Percentiles rank a stretch among this genome's conserved stretches.
These are phyloP conservation scores for Discostella stelligeroides DNA, from an alignment of 108 stramenopile species.

Conservation along the genomic window DNA sequence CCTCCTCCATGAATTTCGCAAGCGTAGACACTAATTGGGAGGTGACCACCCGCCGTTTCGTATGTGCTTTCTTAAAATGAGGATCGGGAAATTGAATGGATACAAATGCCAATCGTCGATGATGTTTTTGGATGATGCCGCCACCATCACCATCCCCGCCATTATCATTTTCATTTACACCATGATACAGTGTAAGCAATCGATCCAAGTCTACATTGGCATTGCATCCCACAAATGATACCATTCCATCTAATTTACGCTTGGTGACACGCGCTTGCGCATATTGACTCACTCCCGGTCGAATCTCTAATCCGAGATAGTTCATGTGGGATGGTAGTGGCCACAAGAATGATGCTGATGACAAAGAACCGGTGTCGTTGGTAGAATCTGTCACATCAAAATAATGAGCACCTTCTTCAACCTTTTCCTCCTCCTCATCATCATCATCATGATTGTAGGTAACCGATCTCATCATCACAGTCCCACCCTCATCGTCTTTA, in stretches of 20 bases:
- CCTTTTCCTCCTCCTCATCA: background rate
- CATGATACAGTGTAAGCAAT: slow-evolving; percentile 57
- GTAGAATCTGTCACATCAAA: no score
- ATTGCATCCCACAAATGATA: slow-evolving; percentile 87
- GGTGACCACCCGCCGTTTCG: slow-evolving; percentile 85
- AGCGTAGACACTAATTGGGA: slow-evolving; percentile 65
- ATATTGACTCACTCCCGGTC: slow-evolving; percentile 73
- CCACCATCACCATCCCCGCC: background rate
- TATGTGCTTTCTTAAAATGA: slow-evolving; percentile 80
- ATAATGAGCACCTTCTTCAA: background rate
- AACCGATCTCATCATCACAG: background rate
- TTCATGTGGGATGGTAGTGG: slow-evolving; percentile 54
- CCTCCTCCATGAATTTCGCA: slow-evolving; percentile 62
- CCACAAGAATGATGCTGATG: background rate
- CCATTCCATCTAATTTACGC: slow-evolving; percentile 50
- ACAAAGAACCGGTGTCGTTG: background rate
- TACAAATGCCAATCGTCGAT: slow-evolving; percentile 52
- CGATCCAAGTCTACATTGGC: slow-evolving; percentile 90
- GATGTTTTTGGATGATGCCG: slow-evolving; percentile 17
- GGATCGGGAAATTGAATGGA: slow-evolving; percentile 93
- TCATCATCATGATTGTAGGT: background rate
- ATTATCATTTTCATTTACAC: background rate
- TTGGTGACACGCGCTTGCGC: slow-evolving; percentile 68
- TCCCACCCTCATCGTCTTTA: background rate
- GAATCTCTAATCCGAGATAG: slow-evolving; percentile 89